Evolutionary conservation across 306 rosid species (phyloP).

Genomic region (cucumber (Cucumis sativus)): DNA sequence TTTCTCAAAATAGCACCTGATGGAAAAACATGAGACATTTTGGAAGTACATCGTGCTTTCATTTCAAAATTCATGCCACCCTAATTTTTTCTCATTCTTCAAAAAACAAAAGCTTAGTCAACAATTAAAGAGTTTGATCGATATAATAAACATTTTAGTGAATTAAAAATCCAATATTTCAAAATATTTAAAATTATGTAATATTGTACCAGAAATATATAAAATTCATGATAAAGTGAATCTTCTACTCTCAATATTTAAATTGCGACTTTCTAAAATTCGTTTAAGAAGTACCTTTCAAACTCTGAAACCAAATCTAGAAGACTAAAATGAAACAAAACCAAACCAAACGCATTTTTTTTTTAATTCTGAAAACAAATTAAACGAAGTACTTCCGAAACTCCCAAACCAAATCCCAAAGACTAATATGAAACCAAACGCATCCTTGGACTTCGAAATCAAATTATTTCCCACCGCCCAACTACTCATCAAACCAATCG

Average conservation of each 20-base stretch:
- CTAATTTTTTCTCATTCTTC: neutral
- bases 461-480: neutral
- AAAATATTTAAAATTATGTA: neutral
- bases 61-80: neutral
- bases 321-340: no score
- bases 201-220: neutral
- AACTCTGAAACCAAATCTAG: neutral
- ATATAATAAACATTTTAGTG: neutral
- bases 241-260: neutral
- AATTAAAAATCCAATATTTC: neutral
- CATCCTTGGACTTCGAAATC: neutral
- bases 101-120: neutral
- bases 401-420: neutral
- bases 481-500: neutral
- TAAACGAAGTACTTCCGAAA: neutral
- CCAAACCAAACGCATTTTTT: neutral
- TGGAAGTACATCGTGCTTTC: neutral
- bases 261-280: neutral
- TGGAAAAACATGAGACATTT: neutral
- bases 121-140: neutral
- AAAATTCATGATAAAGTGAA: neutral
- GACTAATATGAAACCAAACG: neutral
- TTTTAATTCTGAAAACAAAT: neutral
- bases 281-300: neutral
- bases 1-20: neutral